These are phyloP conservation scores for Myriosclerotinia curreyana DNA, from an alignment of 2,329 filamentous ascomycete species.

Conservation along the genomic window DNA sequence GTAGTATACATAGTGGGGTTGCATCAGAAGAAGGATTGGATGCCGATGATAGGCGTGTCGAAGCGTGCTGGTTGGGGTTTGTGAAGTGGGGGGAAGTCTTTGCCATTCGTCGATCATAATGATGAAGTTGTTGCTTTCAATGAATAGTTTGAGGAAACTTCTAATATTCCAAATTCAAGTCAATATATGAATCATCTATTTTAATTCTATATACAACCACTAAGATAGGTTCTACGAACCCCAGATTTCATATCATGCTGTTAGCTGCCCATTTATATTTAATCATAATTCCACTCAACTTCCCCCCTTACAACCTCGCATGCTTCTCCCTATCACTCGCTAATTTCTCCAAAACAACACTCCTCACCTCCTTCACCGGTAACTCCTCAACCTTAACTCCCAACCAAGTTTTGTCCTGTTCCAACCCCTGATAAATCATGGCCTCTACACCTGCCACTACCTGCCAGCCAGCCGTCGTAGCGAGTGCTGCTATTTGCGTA, in stretches of 20 bases:
- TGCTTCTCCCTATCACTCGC: constrained; percentile 8
- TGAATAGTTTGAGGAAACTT: neutral
- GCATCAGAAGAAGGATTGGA: neutral
- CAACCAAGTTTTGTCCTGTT: constrained; percentile 40
- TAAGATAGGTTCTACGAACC: neutral
- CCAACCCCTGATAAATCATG: constrained; percentile 38
- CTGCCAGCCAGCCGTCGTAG: constrained; percentile 29
- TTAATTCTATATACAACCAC: neutral
- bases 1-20: neutral
- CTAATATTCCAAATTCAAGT: neutral
- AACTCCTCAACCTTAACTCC: constrained; percentile 58
- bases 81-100: neutral
- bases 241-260: neutral
- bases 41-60: constrained; percentile 13
- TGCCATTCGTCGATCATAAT: neutral
- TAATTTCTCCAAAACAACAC: constrained; percentile 43
- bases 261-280: neutral
- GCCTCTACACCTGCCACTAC: constrained; percentile 35
- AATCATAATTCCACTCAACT: neutral
- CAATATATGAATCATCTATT: neutral
- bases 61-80: constrained; percentile 1
- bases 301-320: neutral
- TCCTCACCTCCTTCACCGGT: constrained; percentile 58
- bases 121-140: neutral
- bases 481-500: constrained; percentile 32